Percentiles rank a stretch among this genome's conserved stretches.
phyloP scores from a whole-genome alignment of 345 rosid species.

The Boechera divaricarpa region DNA sequence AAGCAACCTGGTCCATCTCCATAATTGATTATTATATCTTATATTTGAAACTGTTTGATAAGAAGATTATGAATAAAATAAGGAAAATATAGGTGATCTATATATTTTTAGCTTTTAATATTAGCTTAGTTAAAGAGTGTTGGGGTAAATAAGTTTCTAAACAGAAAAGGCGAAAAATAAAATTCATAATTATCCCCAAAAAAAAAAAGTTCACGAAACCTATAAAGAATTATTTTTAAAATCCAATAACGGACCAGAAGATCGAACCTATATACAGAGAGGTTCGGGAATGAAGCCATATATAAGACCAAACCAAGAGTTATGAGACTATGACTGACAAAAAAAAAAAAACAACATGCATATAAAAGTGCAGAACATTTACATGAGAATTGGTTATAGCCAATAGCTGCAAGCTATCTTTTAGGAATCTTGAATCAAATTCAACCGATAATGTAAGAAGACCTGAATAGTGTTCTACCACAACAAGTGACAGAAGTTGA shows the following conservation, averaged over 20 bases:
- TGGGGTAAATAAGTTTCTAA: background rate
- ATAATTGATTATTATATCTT: conserved; percentile 25
- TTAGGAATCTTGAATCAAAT: background rate
- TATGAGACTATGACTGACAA: background rate
- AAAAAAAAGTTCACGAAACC: too few relatives aligned
- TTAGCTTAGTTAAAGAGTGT: background rate
- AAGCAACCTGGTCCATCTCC: conserved; percentile 42
- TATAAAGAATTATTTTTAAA: background rate
- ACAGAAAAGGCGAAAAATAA: too few relatives aligned
- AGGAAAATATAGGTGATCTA: background rate
- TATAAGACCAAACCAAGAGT: background rate
- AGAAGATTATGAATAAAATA: background rate
- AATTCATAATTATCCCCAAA: too few relatives aligned
- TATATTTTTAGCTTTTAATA: background rate
- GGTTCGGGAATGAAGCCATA: background rate
- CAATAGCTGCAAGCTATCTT: background rate
- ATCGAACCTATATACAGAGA: background rate
- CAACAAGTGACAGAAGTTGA: background rate
- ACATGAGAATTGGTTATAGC: background rate
- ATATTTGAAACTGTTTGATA: background rate
- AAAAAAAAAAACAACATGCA: background rate
- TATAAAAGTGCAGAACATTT: background rate
- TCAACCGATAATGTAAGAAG: background rate
- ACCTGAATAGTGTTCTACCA: background rate
- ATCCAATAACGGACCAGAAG: conserved; percentile 2